Evolutionary conservation across 192 early-diverging fungal genomes (phyloP).

Genomic region (Rhizophagus clarus): DNA sequence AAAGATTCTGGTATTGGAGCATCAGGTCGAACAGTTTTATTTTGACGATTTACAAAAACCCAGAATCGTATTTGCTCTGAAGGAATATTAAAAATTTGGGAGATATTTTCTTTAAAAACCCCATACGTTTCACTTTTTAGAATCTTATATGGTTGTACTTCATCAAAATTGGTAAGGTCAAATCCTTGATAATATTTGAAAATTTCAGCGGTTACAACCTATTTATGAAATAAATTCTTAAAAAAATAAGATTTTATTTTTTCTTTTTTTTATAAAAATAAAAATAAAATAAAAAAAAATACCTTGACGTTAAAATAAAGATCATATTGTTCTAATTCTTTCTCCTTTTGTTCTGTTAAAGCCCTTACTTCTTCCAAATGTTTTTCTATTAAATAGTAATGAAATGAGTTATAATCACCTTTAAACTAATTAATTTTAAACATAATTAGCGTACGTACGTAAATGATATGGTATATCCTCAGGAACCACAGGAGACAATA

Average conservation of each 20-base stretch:
- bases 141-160: conserved; percentile 45
- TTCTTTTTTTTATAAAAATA: too few species aligned
- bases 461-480: conserved; percentile 85
- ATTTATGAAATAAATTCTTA: neutral
- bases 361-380: conserved; percentile 69
- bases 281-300: too few species aligned
- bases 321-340: conserved; percentile 72
- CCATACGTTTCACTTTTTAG: conserved; percentile 59
- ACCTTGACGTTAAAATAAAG: conserved; percentile 68
- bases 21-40: conserved; percentile 90
- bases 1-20: conserved; percentile 57
- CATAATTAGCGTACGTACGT: conserved; percentile 33
- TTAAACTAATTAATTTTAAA: neutral
- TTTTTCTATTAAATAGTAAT: conserved; percentile 29
- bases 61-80: conserved; percentile 75
- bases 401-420: too few species aligned
- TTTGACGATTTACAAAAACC: conserved; percentile 86
- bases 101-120: conserved; percentile 57
- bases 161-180: conserved; percentile 81
- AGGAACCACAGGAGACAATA: conserved; percentile 67
- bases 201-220: conserved; percentile 68
- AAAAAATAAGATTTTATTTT: neutral
- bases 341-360: conserved; percentile 56
- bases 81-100: conserved; percentile 45
- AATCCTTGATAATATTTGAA: conserved; percentile 79